Base-by-base conservation (phyloP, 129 eudicot species). In the Cynara cardunculus region DNA sequence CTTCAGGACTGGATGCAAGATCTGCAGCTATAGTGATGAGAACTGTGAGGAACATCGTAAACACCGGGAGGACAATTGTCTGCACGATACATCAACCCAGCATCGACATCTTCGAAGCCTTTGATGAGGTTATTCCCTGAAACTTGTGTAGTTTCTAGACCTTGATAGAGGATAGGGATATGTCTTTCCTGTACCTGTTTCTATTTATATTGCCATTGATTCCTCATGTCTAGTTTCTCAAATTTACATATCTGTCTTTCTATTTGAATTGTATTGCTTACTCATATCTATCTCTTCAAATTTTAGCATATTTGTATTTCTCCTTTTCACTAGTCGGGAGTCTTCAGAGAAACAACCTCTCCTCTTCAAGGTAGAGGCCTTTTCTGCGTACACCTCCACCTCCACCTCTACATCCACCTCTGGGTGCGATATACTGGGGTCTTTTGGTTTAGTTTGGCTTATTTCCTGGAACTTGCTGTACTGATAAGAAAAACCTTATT, bases 11-110 rank as follows among this genome's bases (percentile, higher is more conserved):
- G 77, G 99, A 95, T 87, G 99, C 99, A 62, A 87, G 99, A 74
- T 86, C 99, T 80, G 99, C 99, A 39, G 99, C 99, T 66, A 95
- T 95, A 73, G 99, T 95, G 73, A 95, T 95, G 99, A 92, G 99
- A 87, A 95, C 99, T 32, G 99, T 95, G 76, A 90, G 99, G 73
- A 95, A 95, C 77, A 95, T 95, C 5, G 97, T 92, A 10, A 92
- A 95, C 83, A 95, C 99, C 1, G 99, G 99, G 49, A 83, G 99
- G 71, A 95, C 99, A 35, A 95, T 95, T 30, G 99, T 95, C 73
- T 94, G 98, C 88, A 94, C 98, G 3, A 94, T 94, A 28, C 98
- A 94, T 78, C 98, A 94, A 82, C 98, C 98, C 72, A 94, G 98
- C 91, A 87, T 94, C 10, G 98, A 94, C 88, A 94, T 94, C 53